Percentiles rank a stretch among this genome's conserved stretches.
Evolutionary conservation across 2,329 filamentous ascomycete species (phyloP).

Genomic region (Alternaria arborescens): DNA sequence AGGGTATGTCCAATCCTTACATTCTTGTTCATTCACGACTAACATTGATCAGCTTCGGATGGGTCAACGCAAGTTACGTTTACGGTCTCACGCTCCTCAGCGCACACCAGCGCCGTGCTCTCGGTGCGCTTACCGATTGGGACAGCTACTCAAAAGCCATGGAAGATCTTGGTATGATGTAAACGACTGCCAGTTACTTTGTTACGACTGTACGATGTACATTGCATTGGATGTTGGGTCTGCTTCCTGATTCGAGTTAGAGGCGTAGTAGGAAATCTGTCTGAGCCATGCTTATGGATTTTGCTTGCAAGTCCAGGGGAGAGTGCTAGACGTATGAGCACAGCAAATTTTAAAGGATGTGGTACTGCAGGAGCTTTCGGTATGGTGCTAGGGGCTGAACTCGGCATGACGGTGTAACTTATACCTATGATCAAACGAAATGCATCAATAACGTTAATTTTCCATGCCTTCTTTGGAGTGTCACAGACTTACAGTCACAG

Average conservation of each 20-base stretch:
- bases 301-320: not conserved
- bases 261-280: slow-evolving; percentile 1
- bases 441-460: not conserved
- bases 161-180: slow-evolving; percentile 46
- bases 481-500: not conserved
- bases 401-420: not conserved
- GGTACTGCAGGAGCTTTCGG: not conserved
- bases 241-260: not conserved
- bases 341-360: not conserved
- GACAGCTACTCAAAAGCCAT: slow-evolving; percentile 79
- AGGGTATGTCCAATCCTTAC: slow-evolving; percentile 72
- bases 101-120: slow-evolving; percentile 85
- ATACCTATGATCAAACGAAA: slow-evolving; percentile 5
- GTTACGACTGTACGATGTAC: slow-evolving; percentile 19
- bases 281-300: not conserved
- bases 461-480: not conserved
- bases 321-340: not conserved
- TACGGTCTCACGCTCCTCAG: slow-evolving; percentile 90
- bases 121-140: slow-evolving; percentile 88
- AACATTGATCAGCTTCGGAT: slow-evolving; percentile 76
- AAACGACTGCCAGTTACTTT: not conserved
- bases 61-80: slow-evolving; percentile 98
- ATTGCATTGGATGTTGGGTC: slow-evolving; percentile 9
- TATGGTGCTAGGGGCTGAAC: not conserved
- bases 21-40: slow-evolving; percentile 23